Evolutionary conservation across 805 yeast genomes (phyloP).

Genomic region (Cyberlindnera amylophila): DNA sequence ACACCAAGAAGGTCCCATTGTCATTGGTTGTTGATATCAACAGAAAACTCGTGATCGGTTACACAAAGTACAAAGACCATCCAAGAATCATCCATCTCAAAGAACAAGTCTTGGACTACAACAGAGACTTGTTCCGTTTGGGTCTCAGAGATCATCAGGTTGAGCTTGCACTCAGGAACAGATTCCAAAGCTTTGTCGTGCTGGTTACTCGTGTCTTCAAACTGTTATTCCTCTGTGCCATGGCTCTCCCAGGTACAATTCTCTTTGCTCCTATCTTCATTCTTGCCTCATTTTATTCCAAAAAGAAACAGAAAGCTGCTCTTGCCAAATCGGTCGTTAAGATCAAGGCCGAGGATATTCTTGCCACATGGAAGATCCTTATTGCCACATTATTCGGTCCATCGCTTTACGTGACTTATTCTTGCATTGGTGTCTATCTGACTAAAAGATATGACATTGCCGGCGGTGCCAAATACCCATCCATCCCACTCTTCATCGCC

Average conservation of each 20-base stretch:
- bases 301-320: conserved; percentile 70
- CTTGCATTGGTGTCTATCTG: conserved; percentile 41
- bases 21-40: conserved; percentile 85
- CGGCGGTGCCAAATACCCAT: conserved; percentile 16
- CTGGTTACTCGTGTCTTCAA: conserved; percentile 50
- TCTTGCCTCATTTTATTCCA: conserved; percentile 65
- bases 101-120: conserved; percentile 62
- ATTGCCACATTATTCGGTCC: conserved; percentile 87
- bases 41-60: conserved; percentile 80
- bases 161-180: conserved; percentile 45
- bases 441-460: conserved; percentile 31
- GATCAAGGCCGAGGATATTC: conserved; percentile 82
- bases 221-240: conserved; percentile 46
- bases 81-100: conserved; percentile 62
- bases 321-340: conserved; percentile 89
- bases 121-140: conserved; percentile 55
- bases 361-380: conserved; percentile 94
- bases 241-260: conserved; percentile 81
- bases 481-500: conserved; percentile 35
- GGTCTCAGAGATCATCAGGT: conserved; percentile 75
- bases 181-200: conserved; percentile 43
- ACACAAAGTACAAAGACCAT: conserved; percentile 68
- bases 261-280: conserved; percentile 84
- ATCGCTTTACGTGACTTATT: conserved; percentile 71
- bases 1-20: conserved; percentile 65